phyloP scores from a whole-genome alignment of 192 early-diverging fungal genomes.

The Lobosporangium transversale region DNA sequence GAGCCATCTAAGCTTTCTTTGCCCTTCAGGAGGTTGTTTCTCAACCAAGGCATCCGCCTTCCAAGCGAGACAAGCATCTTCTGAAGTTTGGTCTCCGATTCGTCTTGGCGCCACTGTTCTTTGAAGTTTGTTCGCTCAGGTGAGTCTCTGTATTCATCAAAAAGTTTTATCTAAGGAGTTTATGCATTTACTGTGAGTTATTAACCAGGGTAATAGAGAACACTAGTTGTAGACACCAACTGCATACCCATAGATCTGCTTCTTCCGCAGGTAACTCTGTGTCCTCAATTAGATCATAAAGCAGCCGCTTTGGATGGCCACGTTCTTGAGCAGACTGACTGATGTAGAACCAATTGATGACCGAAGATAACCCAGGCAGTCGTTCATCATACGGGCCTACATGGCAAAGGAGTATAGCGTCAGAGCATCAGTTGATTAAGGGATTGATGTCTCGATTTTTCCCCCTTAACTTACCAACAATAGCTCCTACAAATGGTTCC shows the following conservation, averaged over 20 bases:
- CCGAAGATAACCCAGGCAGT: slow-evolving; percentile 78
- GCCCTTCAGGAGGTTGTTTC: slow-evolving; percentile 38
- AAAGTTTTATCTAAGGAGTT: slow-evolving; percentile 58
- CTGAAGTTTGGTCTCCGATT: slow-evolving; percentile 70
- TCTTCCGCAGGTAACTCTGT: slow-evolving; percentile 57
- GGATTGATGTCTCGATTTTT: too few relatives aligned
- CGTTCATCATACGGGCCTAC: slow-evolving; percentile 84
- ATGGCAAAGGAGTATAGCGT: neutral
- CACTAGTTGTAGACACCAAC: neutral
- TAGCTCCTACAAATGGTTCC: slow-evolving; percentile 91
- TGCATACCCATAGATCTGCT: slow-evolving; percentile 61
- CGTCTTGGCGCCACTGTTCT: slow-evolving; percentile 80
- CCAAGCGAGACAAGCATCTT: slow-evolving; percentile 77
- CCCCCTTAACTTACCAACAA: slow-evolving; percentile 67
- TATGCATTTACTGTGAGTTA: neutral
- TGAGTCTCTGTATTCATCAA: slow-evolving; percentile 63
- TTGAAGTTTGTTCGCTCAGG: slow-evolving; percentile 69
- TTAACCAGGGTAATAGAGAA: too few relatives aligned
- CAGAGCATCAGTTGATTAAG: too few relatives aligned
- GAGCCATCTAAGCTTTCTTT: slow-evolving; percentile 5
- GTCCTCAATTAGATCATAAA: slow-evolving; percentile 67
- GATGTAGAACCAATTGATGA: slow-evolving; percentile 91
- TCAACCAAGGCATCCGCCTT: slow-evolving; percentile 80
- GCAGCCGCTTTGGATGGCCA: slow-evolving; percentile 72
- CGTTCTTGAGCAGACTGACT: slow-evolving; percentile 62